phyloP scores from a whole-genome alignment of 179 eudicot genomes.

The Sideroxylon spinosum region DNA sequence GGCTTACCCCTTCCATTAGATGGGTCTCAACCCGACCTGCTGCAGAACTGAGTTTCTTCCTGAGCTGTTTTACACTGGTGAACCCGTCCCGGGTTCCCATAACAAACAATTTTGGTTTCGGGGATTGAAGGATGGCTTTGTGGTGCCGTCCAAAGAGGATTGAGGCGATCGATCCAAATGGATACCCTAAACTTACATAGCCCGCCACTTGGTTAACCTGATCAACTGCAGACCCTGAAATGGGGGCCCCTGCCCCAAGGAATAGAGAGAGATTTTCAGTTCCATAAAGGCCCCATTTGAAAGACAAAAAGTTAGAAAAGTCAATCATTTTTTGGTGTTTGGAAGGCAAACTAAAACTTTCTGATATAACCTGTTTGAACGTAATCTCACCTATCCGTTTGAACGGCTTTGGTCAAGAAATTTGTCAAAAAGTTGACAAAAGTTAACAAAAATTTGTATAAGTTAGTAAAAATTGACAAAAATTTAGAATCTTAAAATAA shows the following conservation, averaged over 20 bases:
- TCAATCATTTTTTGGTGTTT: no score
- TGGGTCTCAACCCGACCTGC: constrained; percentile 60
- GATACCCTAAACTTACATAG: constrained; percentile 74
- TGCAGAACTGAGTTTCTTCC: constrained; percentile 58
- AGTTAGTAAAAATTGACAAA: no score
- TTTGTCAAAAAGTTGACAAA: no score
- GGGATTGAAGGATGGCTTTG: constrained; percentile 57
- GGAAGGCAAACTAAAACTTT: no score
- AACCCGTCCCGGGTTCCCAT: constrained; percentile 93
- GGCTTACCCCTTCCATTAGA: constrained; percentile 70
- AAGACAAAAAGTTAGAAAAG: no score
- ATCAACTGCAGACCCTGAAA: constrained; percentile 80
- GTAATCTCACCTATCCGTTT: no score
- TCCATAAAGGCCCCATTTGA: no score
- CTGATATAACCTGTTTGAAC: no score
- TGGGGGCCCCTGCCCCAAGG: constrained; percentile 58
- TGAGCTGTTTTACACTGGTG: constrained; percentile 71
- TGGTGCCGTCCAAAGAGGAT: constrained; percentile 77
- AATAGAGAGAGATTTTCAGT: neutral
- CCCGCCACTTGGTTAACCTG: constrained; percentile 53
- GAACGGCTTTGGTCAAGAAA: no score
- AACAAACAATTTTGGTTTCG: constrained; percentile 58
- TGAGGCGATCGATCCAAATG: constrained; percentile 67
- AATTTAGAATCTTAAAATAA: no score
- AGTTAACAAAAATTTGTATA: no score